Conservation (phyloP, 495 filamentous ascomycete genomes). For the Cenococcum geophilum region DNA sequence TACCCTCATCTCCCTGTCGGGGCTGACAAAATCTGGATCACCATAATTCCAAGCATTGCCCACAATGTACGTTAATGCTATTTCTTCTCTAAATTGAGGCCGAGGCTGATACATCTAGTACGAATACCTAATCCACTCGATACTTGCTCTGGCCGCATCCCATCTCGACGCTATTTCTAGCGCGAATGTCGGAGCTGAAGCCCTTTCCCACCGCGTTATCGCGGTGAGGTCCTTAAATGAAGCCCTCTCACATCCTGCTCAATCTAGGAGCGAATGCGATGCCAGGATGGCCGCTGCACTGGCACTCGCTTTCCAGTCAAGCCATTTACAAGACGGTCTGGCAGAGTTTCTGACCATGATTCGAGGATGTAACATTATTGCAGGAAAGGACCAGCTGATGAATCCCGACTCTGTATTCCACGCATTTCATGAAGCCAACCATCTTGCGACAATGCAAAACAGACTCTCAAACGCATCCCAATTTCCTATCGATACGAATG, state of each 20-base stretch:
- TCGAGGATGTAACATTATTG: constrained; percentile 52
- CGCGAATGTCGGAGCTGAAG: constrained; percentile 25
- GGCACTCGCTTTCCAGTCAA: constrained; percentile 55
- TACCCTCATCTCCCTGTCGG: constrained; percentile 57
- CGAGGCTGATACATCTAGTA: constrained; percentile 23
- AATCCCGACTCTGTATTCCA: constrained; percentile 46
- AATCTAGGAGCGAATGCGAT: constrained; percentile 25
- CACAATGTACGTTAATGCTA: constrained; percentile 44
- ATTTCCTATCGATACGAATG: constrained; percentile 10
- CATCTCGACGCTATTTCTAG: constrained; percentile 29
- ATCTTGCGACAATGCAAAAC: constrained; percentile 25
- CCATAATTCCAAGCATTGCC: constrained; percentile 50
- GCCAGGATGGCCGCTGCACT: constrained; percentile 51
- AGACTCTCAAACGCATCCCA: constrained; percentile 16
- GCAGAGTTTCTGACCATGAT: constrained; percentile 59
- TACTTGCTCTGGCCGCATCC: constrained; percentile 30
- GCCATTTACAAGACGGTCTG: constrained; percentile 54
- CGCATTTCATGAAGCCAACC: constrained; percentile 26
- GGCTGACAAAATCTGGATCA: constrained; percentile 52
- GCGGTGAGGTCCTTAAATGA: constrained; percentile 30
- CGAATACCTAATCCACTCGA: constrained; percentile 34
- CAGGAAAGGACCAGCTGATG: constrained; percentile 44
- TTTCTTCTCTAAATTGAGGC: neutral
- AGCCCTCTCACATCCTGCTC: constrained; percentile 26
- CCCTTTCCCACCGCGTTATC: constrained; percentile 28